These are phyloP conservation scores for Nakataea oryzae DNA, from an alignment of 2,329 filamentous ascomycete genomes.

Conservation along the genomic window DNA sequence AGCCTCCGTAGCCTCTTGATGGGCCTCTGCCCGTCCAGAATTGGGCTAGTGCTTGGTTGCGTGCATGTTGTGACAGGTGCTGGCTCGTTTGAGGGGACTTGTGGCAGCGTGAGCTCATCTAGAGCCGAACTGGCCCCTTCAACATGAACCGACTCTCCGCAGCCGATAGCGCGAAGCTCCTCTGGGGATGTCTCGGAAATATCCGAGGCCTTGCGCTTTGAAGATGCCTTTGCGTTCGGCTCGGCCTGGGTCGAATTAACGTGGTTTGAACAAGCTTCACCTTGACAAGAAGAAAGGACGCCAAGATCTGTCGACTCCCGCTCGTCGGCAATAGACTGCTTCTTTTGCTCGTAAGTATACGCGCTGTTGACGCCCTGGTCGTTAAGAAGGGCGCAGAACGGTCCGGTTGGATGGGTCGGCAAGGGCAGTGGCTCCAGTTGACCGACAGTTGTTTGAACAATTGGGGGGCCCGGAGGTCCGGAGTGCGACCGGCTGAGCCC, in stretches of 20 bases:
- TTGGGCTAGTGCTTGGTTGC: not conserved
- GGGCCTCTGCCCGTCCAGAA: not conserved
- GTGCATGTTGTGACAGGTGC: not conserved
- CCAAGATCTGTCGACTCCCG: not conserved
- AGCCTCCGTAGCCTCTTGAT: conserved; percentile 7
- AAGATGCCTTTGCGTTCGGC: not conserved
- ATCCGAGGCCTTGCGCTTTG: conserved; percentile 21
- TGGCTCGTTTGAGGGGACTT: not conserved
- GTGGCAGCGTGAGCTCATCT: too few species aligned
- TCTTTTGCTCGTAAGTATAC: not conserved
- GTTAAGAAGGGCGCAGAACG: not conserved
- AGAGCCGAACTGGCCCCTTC: not conserved
- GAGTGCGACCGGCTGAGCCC: too few species aligned
- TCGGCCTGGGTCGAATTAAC: not conserved
- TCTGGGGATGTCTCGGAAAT: conserved; percentile 12
- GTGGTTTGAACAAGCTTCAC: too few species aligned
- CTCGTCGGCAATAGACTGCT: not conserved
- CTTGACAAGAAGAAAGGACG: too few species aligned
- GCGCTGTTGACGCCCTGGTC: not conserved
- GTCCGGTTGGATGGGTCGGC: not conserved
- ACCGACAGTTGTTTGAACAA: not conserved
- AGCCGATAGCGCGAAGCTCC: not conserved
- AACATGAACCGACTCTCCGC: not conserved
- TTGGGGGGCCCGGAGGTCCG: not conserved
- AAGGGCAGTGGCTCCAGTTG: not conserved